Evolutionary conservation across 352 stramenopile species (phyloP).

Genomic region (Pythium utonaiense): DNA sequence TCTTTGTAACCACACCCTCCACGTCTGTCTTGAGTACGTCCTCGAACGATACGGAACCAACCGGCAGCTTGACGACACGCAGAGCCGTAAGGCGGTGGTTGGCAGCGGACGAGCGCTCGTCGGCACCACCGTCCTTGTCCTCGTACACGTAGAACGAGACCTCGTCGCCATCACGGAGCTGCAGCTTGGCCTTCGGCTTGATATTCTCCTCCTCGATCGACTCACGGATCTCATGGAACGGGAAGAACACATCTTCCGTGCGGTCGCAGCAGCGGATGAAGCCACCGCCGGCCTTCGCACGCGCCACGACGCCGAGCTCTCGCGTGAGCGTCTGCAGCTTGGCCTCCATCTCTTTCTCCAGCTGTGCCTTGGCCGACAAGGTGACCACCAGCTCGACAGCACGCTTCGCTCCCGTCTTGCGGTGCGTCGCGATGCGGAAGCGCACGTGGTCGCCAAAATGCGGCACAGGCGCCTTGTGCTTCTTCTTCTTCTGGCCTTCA

Average conservation of each 20-base stretch:
- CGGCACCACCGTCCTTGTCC: conserved; percentile 49
- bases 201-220: conserved; percentile 19
- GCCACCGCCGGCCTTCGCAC: conserved; percentile 56
- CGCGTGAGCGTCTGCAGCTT: conserved; percentile 54
- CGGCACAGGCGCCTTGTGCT: conserved; percentile 24
- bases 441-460: conserved; percentile 68
- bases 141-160: conserved; percentile 81
- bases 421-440: conserved; percentile 72
- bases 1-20: conserved; percentile 55
- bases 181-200: conserved; percentile 20
- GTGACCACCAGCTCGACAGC: conserved; percentile 64
- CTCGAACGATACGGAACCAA: conserved; percentile 63
- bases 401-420: conserved; percentile 57
- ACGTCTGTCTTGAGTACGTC: conserved; percentile 52
- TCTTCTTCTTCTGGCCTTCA: conserved; percentile 18
- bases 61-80: conserved; percentile 57
- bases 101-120: conserved; percentile 11
- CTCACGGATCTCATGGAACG: conserved; percentile 61
- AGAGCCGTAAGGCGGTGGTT: conserved; percentile 48
- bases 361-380: conserved; percentile 50
- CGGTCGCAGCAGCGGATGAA: conserved; percentile 74
- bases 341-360: conserved; percentile 66
- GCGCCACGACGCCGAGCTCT: conserved; percentile 54
- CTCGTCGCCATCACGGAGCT: conserved; percentile 59
- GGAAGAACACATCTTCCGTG: conserved; percentile 68